These are phyloP conservation scores for Yueomyces sp. DNA, from an alignment of 805 yeast genomes.

Conservation along the genomic window DNA sequence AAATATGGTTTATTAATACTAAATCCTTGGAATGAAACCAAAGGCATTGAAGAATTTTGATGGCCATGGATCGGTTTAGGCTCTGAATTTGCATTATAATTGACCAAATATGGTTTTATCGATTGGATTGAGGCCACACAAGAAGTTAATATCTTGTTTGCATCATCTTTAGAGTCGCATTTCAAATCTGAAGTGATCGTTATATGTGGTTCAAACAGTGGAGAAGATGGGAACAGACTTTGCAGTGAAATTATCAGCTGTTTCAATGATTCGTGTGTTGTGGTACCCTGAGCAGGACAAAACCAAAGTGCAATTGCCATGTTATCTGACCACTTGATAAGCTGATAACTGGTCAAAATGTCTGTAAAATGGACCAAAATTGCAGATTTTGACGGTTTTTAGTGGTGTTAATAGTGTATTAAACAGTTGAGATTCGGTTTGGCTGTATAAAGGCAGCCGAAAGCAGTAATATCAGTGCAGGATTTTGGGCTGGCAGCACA, in stretches of 20 bases:
- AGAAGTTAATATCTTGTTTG: slow-evolving; percentile 41
- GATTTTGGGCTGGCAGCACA: no score
- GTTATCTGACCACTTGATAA: neutral
- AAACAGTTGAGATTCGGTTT: no score
- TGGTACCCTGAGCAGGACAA: slow-evolving; percentile 45
- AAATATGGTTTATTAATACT: slow-evolving; percentile 18
- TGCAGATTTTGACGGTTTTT: no score
- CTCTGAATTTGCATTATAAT: slow-evolving; percentile 9
- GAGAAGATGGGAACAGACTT: slow-evolving; percentile 62
- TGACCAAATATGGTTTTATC: slow-evolving; percentile 7
- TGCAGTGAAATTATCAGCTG: slow-evolving; percentile 51
- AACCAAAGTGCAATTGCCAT: slow-evolving; percentile 61
- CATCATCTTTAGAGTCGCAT: slow-evolving; percentile 39
- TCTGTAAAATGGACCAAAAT: no score
- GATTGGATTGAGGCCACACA: slow-evolving; percentile 41
- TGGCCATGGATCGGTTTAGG: neutral
- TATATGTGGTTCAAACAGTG: slow-evolving; percentile 60
- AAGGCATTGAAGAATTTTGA: slow-evolving; percentile 1
- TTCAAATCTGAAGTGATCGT: slow-evolving; percentile 55
- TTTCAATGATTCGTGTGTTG: slow-evolving; percentile 40
- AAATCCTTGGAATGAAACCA: slow-evolving; percentile 15
- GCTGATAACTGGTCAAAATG: no score
- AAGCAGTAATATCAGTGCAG: no score
- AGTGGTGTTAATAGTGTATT: no score
- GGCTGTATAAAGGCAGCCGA: no score